Evolutionary conservation across 2,329 filamentous ascomycete species (phyloP), one percentile per base, ranked within the genome.

Genomic region (Beauveria rudraprayagi): DNA sequence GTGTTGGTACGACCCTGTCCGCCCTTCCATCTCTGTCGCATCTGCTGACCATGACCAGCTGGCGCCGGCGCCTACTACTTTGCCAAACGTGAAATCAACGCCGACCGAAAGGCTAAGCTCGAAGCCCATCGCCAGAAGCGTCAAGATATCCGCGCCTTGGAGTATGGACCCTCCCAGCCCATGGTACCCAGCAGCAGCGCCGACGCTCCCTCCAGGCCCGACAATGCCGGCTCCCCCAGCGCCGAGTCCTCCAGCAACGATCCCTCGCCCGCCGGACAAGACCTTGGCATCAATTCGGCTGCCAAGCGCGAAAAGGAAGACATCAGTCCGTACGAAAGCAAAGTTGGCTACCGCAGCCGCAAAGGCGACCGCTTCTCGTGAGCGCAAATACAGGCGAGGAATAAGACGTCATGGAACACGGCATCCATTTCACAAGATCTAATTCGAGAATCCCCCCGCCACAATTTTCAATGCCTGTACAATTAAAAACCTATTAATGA

Each of bases 41-140:
- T 63, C 28, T 57, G 40, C 63, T 65, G 63, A 68, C 64, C 64
- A 62, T 34, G 51, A 60, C 58, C 70, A 92, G 91, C 92, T 67
- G 94, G 93, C 71, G 94, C 86, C 66, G 90, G 88, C 65, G 92
- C 93, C 70, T 99, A 97, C 81, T 92, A 90, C 79, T 96, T 97
- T 73, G 94, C 94, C 65, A 99, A 99, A 82, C 83, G 85, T 71
- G 88, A 87, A 74, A 96, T 99, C 82, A 96, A 97, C 72, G 90
- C 90, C 67, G 92, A 97, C 75, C 90, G 93, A 65, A 81, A 84
- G 63, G 79, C 84, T 63, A 85, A 90, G 69, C 84, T 89, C 66
- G 83, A 89, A 68, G 86, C 89, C 63, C 82, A 80, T 62, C 81
- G 83, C 60, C 77, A 84, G 67, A 87, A 88, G 77, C 87, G 82